Base-by-base conservation (phyloP, 352 stramenopile species). In the Phytophthora litchii region DNA sequence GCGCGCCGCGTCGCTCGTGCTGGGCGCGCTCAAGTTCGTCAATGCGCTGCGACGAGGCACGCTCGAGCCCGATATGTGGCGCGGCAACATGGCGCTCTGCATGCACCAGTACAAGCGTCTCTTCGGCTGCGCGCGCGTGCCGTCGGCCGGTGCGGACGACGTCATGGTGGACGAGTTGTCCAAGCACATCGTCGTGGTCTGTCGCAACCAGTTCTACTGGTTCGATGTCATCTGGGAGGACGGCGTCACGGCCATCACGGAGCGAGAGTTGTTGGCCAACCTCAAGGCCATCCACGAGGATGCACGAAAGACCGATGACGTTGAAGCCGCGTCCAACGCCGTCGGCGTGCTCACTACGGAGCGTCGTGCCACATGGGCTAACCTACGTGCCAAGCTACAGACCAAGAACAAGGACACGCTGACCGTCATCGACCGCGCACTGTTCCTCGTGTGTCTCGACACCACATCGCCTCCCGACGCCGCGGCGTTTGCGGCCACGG, bases 371-470 rank as follows among this genome's bases (percentile, higher is more conserved):
- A 92, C 81, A 38, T 99, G 96, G 96, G 94, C 95, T 45, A 80
- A 77, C 44, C 78, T 88, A 32, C 84, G 95, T 35, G 70, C 85
- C 52, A 78, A 91, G 49, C 74, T 99, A 37, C 65, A 93, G 10
- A 51, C 66, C 6, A 62, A 83, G 29, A 88, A 88, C 65, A 83
- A 80, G n/a, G 73, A 94, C 38, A 98, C 93, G 55, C 72, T 88
- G 42, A 81, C 76, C 5, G 82, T 94, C 35, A 86, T 98, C 40
- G 94, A 99, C 64, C 88, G 83, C 35, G 94, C 94, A 12, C 72
- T 99, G 7, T 98, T 98, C 67, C 80, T 99, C 29, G 78, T 98
- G 16, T 98, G 95, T 29, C 75, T 99, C 7, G 96, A 99, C 80
- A 89, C 96, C 60, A 97, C 87, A 32, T 70, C 81, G 19, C 94